Evolutionary conservation across 352 stramenopile genomes (phyloP), one percentile per base, ranked within the genome.

Genomic region (Pythium dissotocum): DNA sequence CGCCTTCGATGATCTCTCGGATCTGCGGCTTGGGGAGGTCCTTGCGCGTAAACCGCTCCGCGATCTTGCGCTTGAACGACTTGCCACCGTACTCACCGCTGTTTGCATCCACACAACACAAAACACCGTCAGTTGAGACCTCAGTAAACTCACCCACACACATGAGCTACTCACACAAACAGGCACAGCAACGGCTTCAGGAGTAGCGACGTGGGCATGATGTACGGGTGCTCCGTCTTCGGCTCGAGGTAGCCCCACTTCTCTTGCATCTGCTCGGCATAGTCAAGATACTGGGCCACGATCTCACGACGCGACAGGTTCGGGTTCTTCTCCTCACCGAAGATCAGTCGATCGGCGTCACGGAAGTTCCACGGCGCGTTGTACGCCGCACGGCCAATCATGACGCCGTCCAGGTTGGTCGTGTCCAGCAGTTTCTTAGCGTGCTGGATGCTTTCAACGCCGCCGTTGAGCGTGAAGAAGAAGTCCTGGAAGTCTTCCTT

Each of bases 401-500:
- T 98, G 30, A 97, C 84, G 14, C 91, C 90, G 60, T 96, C 81
- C 7, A 97, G 62, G 40, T 89, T 77, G 12, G 79, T 83, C 30
- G 75, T 79, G 46, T 96, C 77, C 13, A 99, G 83, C 53, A 98
- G 71, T 36, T 93, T 79, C 65, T 93, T 85, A 9, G 92, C 96
- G 42, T 98, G 85, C 59, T 96, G 79, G 49, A 99, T 92, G 53
- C 87, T 98, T 18, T 89, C 83, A 38, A 99, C 84, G 21, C 97
- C 97, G 35, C 98, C 98, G 81, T 99, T 99, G n/a, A 99, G 78
- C 13, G 93, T 98, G 77, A 99, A 98, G 3, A 78, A 81, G 38
- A 99, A 79, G n/a, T 98, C 73, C 24, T 97, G 97, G 69, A 98
- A 99, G 60, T 99, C 98, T 24, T 90, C 57, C 51, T 98, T 97